Percentiles rank a stretch among this genome's conserved stretches.
These are phyloP conservation scores for Exophiala alcalophila DNA, from an alignment of 2,329 filamentous ascomycete genomes.

Conservation along the genomic window DNA sequence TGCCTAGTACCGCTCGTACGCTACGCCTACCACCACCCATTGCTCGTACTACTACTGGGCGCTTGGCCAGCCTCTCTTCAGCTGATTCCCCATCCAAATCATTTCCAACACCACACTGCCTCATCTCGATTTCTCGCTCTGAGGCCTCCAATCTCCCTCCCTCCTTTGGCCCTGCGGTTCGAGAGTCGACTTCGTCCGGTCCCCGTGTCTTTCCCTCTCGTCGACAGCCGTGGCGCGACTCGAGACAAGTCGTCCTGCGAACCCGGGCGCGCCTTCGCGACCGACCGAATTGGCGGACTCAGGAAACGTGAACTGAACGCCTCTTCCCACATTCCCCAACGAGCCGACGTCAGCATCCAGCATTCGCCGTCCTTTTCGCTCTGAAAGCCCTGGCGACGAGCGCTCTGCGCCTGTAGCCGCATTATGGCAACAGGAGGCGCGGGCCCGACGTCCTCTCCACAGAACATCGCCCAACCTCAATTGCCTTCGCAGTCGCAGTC, in stretches of 20 bases:
- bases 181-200: neutral
- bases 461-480: conserved; percentile 18
- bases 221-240: neutral
- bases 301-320: too few species aligned
- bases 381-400: conserved; percentile 6
- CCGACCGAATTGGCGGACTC: too few species aligned
- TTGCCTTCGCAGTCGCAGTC: conserved; percentile 3
- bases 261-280: too few species aligned
- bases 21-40: too few species aligned
- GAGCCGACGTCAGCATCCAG: conserved; percentile 5
- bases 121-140: too few species aligned
- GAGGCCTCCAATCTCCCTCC: neutral
- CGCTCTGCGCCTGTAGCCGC: conserved; percentile 24
- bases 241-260: neutral
- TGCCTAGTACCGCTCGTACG: too few species aligned
- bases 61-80: conserved; percentile 21
- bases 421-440: conserved; percentile 27
- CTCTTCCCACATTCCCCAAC: too few species aligned
- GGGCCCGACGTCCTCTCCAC: conserved; percentile 19
- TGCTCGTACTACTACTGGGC: too few species aligned
- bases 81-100: conserved; percentile 13
- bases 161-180: neutral
- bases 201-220: neutral
- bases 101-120: too few species aligned
- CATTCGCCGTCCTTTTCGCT: neutral